Percentiles rank a stretch among this genome's conserved stretches.
phyloP scores from a whole-genome alignment of 2,329 filamentous ascomycete genomes.

The Sporothrix globosa region DNA sequence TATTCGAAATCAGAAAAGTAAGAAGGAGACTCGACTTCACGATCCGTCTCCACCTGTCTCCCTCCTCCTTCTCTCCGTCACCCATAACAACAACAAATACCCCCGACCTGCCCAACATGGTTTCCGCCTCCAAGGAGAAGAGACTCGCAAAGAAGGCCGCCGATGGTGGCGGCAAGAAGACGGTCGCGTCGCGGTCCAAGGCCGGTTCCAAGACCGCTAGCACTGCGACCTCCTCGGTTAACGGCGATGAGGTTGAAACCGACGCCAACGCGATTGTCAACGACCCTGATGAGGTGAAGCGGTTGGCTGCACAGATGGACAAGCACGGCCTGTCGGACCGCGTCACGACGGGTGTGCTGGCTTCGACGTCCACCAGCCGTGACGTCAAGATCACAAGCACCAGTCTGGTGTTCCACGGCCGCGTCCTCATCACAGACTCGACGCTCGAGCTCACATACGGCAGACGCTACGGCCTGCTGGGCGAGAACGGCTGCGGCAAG shows the following conservation, averaged over 20 bases:
- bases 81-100: slow-evolving; percentile 9
- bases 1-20: neutral
- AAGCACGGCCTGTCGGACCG: slow-evolving; percentile 94
- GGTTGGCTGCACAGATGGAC: slow-evolving; percentile 90
- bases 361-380: slow-evolving; percentile 80
- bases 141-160: slow-evolving; percentile 71
- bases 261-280: slow-evolving; percentile 68
- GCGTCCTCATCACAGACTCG: slow-evolving; percentile 91
- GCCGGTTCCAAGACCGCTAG: slow-evolving; percentile 67
- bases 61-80: slow-evolving; percentile 4
- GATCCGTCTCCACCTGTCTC: slow-evolving; percentile 3
- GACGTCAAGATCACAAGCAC: slow-evolving; percentile 97
- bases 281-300: slow-evolving; percentile 80
- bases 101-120: slow-evolving; percentile 54
- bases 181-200: slow-evolving; percentile 66
- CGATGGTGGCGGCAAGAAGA: slow-evolving; percentile 78
- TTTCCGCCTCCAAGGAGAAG: slow-evolving; percentile 72
- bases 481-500: slow-evolving; percentile 99
- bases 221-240: slow-evolving; percentile 63
- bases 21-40: neutral
- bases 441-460: slow-evolving; percentile 91
- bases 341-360: slow-evolving; percentile 94
- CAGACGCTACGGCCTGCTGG: slow-evolving; percentile 89
- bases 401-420: slow-evolving; percentile 96
- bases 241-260: slow-evolving; percentile 72